Conservation (phyloP, 805 yeast species). For the Ogataea ganodermae region DNA sequence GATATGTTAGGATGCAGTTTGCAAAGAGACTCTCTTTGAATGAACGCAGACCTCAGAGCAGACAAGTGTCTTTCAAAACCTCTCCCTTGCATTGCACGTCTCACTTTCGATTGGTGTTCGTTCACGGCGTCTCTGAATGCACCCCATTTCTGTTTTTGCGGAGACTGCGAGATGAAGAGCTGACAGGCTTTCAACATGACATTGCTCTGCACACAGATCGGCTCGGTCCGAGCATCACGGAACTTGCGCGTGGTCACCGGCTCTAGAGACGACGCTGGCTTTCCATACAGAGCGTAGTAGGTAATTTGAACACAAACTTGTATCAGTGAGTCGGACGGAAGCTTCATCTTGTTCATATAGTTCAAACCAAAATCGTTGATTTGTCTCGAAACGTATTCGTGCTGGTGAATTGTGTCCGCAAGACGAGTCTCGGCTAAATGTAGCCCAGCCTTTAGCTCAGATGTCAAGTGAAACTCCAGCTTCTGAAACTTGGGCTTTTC, state of each 20-base stretch:
- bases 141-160: constrained; percentile 48
- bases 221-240: constrained; percentile 68
- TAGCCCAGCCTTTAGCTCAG: constrained; percentile 48
- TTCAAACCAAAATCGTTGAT: constrained; percentile 34
- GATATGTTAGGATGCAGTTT: constrained; percentile 46
- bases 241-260: constrained; percentile 70
- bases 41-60: constrained; percentile 59
- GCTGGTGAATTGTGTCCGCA: constrained; percentile 59
- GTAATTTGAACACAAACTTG: constrained; percentile 56
- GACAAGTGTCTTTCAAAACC: constrained; percentile 76
- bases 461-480: constrained; percentile 42
- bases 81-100: constrained; percentile 55
- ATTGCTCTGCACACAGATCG: constrained; percentile 65
- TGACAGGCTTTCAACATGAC: constrained; percentile 55
- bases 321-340: constrained; percentile 52
- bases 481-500: constrained; percentile 39
- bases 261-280: constrained; percentile 38
- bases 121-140: constrained; percentile 52
- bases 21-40: constrained; percentile 49
- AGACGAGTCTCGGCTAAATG: constrained; percentile 60
- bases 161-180: constrained; percentile 58
- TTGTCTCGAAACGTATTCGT: constrained; percentile 48
- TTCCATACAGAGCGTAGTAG: constrained; percentile 57
- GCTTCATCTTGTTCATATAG: constrained; percentile 39
- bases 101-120: constrained; percentile 50